Evolutionary conservation across 2,329 filamentous ascomycete species (phyloP).

Genomic region (Xylaria sp.): DNA sequence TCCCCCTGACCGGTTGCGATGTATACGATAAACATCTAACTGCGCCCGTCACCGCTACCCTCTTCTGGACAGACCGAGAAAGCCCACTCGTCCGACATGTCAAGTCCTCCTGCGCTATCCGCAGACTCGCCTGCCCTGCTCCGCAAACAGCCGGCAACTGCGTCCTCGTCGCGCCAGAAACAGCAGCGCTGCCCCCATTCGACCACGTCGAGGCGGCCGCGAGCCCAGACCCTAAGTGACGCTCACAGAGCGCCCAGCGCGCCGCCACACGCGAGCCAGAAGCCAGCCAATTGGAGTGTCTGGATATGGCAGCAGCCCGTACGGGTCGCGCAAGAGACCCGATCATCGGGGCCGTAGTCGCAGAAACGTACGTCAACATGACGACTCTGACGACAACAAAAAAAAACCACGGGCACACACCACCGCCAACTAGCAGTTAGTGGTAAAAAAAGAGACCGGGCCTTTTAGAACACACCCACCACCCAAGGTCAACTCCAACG

Average conservation of each 20-base stretch:
- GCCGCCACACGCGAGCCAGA: not conserved
- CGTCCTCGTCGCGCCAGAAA: not conserved
- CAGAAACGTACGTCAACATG: constrained; percentile 13
- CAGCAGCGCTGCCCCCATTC: not conserved
- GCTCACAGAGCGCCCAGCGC: not conserved
- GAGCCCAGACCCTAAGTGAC: not conserved
- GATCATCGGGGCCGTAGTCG: not conserved
- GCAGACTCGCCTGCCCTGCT: not conserved
- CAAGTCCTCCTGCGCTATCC: not conserved
- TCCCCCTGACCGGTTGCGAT: not conserved
- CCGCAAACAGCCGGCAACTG: not conserved
- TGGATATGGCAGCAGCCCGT: not conserved
- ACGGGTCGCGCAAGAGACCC: constrained; percentile 2
- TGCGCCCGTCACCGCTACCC: not conserved
- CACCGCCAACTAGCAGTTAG: not conserved
- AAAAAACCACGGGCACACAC: not conserved
- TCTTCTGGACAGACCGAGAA: not conserved
- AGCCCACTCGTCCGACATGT: not conserved
- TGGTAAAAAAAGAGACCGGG: no score
- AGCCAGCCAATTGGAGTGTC: not conserved
- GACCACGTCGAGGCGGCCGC: not conserved
- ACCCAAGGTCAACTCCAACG: not conserved
- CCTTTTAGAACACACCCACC: not conserved
- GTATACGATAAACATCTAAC: constrained; percentile 7
- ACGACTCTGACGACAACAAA: not conserved